Evolutionary conservation across 805 yeast genomes (phyloP), one percentile per base, ranked within the genome.

Genomic region (Kodamaea neixiangensis): DNA sequence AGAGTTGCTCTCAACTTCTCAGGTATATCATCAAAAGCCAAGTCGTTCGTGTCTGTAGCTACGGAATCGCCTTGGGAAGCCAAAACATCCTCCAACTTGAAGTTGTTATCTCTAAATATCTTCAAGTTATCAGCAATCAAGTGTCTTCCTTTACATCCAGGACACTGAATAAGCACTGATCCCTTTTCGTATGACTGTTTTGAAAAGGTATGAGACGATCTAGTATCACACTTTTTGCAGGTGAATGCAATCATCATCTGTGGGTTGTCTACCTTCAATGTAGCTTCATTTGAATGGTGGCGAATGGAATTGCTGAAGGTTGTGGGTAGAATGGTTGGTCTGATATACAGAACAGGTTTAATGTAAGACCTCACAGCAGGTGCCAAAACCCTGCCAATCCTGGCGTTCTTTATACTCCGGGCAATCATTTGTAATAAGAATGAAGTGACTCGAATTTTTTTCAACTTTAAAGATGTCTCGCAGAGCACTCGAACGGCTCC

Each of bases 101-200:
- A 79, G 55, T 79, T 76, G 20, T 81, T 75, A 66, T 92, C 97
- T n/a, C 84, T 81, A 62, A 92, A 91, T 29, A 92, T 88, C 72
- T 83, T 65, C 48, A 69, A 60, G 55, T 66, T 65, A 64, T 93
- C 98, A 0, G 97, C 96, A 38, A 93, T 92, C 62, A 93, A 71
- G 64, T 93, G 98, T 56, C 97, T 81, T 62, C 81, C 85, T 56
- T 86, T 78, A 66, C 98, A 93, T 13, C 91, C 88, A 0, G 98
- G 98, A 65, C 98, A 93, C 61, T 89, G 90, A 19, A 93, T 86
- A 46, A 90, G 71, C 2, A 93, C 96, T 0, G 97, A 85, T 1
- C 98, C 98, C 7, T 76, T 72, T 11, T 86, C 81, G 65, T 93
- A 93, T 0, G 97, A 92, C 68, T 93, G 98, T 58, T 92, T 92